Percentiles rank a stretch among this genome's conserved stretches.
phyloP scores from a whole-genome alignment of 257 asterid species.

The Euphrasia confusa region DNA sequence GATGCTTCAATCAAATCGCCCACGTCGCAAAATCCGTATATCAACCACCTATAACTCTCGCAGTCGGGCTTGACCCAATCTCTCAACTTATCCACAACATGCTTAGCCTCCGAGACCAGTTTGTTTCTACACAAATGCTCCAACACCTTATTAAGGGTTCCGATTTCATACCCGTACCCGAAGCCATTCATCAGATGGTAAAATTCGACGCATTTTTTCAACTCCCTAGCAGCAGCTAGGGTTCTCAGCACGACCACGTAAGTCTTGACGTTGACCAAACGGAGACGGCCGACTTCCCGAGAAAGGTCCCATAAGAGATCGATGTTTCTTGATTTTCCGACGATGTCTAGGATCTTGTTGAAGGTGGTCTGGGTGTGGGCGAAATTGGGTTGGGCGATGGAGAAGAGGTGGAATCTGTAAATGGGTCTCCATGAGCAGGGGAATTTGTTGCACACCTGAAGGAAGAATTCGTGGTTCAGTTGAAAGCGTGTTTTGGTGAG shows the following conservation, averaged over 20 bases:
- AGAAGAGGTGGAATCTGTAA: constrained; percentile 60
- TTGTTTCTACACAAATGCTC: constrained; percentile 54
- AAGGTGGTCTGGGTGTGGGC: constrained; percentile 64
- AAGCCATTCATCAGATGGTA: constrained; percentile 72
- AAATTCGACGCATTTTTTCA: constrained; percentile 74
- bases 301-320: constrained; percentile 78
- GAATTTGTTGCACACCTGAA: constrained; percentile 82
- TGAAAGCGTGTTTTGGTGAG: constrained; percentile 47
- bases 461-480: constrained; percentile 78
- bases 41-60: constrained; percentile 70
- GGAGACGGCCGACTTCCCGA: constrained; percentile 52
- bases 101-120: constrained; percentile 74
- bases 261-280: constrained; percentile 58
- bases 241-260: constrained; percentile 53
- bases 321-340: constrained; percentile 76
- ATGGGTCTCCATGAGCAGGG: constrained; percentile 83
- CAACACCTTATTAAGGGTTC: constrained; percentile 47
- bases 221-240: constrained; percentile 69
- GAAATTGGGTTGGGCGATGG: constrained; percentile 46
- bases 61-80: constrained; percentile 49
- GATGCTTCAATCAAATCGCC: constrained; percentile 84
- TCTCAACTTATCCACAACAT: constrained; percentile 56
- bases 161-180: constrained; percentile 59
- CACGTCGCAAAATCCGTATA: constrained; percentile 75
- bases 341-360: constrained; percentile 68